phyloP scores from a whole-genome alignment of 306 rosid genomes.

The Fagus sylvatica region DNA sequence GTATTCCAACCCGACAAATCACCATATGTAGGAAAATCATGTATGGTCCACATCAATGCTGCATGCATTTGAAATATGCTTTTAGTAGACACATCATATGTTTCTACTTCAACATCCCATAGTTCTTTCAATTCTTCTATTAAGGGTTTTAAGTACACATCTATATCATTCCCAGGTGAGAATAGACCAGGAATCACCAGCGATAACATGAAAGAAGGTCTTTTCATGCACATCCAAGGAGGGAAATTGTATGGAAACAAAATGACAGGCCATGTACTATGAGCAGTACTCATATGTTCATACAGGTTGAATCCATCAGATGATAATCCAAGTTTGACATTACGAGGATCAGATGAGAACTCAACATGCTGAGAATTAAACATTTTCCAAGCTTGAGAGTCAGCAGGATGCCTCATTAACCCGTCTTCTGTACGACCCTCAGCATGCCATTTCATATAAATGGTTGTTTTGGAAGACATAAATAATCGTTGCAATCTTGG shows the following conservation, averaged over 20 bases:
- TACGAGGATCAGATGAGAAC: not conserved
- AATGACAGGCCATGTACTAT: not conserved
- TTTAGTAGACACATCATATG: not conserved
- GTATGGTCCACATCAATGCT: not conserved
- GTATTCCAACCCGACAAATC: not conserved
- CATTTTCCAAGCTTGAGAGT: not conserved
- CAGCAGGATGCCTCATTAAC: not conserved
- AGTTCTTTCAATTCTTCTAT: not conserved
- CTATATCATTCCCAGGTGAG: not conserved
- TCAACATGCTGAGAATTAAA: not conserved
- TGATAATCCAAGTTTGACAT: not conserved
- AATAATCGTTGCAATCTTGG: not conserved
- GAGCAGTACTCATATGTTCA: not conserved
- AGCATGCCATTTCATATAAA: not conserved
- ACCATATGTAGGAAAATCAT: not conserved
- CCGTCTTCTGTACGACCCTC: not conserved
- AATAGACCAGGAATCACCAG: not conserved
- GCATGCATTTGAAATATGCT: not conserved
- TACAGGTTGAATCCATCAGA: not conserved
- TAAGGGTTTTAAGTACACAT: not conserved
- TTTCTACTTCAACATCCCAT: not conserved
- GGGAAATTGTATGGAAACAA: not conserved
- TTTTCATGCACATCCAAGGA: not conserved
- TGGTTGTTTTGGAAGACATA: not conserved
- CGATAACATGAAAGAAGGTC: not conserved